A percentile compares a stretch with the other conserved stretches of the same genome.
phyloP scores from a whole-genome alignment of 2,329 filamentous ascomycete genomes.

The Alternaria gansuensis region DNA sequence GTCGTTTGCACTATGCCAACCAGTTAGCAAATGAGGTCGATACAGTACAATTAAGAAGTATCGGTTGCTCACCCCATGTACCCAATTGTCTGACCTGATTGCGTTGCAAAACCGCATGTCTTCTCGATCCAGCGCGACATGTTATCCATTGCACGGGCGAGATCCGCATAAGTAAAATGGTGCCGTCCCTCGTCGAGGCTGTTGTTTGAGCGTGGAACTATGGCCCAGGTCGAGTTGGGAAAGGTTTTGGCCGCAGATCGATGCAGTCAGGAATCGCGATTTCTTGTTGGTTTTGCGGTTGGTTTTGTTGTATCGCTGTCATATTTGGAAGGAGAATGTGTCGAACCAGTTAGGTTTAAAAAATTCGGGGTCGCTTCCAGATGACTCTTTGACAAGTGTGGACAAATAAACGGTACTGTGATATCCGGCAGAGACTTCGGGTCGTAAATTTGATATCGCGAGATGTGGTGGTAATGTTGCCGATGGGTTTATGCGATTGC shows the following conservation, averaged over 20 bases:
- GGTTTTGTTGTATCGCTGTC: background rate
- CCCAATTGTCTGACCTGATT: constrained; percentile 2
- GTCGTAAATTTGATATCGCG: background rate
- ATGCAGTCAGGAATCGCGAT: constrained; percentile 5
- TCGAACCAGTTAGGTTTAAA: background rate
- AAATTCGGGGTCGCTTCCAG: background rate
- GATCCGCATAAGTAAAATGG: constrained; percentile 1
- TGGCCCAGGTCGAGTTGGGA: constrained; percentile 1
- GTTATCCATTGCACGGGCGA: constrained; percentile 6
- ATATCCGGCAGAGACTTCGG: background rate
- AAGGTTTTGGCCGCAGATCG: background rate
- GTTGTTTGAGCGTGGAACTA: constrained; percentile 6
- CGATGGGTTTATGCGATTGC: background rate
- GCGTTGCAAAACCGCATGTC: background rate
- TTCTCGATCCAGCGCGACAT: constrained; percentile 9
- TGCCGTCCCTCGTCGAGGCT: constrained; percentile 6
- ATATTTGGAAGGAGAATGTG: background rate
- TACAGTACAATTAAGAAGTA: background rate
- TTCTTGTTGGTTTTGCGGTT: background rate
- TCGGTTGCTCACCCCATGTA: constrained; percentile 7
- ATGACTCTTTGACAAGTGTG: background rate
- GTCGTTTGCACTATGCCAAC: constrained; percentile 3
- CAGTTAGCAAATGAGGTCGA: background rate
- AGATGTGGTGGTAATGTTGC: background rate
- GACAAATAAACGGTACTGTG: background rate